These are phyloP conservation scores for Fusarium sp. DNA, from an alignment of 2,329 filamentous ascomycete species.

Conservation along the genomic window DNA sequence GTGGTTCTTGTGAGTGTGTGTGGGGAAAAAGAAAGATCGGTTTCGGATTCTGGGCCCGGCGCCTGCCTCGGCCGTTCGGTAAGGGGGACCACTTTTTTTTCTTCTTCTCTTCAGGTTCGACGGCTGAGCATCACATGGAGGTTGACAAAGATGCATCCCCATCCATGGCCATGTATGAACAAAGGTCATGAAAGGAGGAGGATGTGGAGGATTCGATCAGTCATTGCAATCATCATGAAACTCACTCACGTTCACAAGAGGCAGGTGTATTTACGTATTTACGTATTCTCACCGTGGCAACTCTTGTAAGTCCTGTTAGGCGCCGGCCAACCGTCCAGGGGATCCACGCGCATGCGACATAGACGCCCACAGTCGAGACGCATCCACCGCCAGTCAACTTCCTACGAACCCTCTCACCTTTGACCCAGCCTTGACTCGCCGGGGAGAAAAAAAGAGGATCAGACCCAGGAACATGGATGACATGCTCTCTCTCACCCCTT, in stretches of 20 bases:
- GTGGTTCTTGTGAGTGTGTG: slow-evolving; percentile 13
- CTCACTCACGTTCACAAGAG: neutral
- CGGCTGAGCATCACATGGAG: neutral
- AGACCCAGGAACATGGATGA: neutral
- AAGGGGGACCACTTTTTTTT: slow-evolving; percentile 24
- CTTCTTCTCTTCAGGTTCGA: neutral
- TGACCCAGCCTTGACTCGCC: slow-evolving; percentile 12
- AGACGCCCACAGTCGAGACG: slow-evolving; percentile 41
- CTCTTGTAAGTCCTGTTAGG: slow-evolving; percentile 18
- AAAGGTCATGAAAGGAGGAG: neutral
- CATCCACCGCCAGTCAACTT: slow-evolving; percentile 37
- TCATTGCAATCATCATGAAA: neutral
- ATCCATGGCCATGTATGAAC: neutral
- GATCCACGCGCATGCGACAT: slow-evolving; percentile 37
- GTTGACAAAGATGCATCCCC: neutral
- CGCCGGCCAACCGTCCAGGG: slow-evolving; percentile 14
- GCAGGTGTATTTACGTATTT: neutral
- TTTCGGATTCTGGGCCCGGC: slow-evolving; percentile 27
- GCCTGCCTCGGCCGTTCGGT: slow-evolving; percentile 20
- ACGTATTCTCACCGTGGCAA: neutral
- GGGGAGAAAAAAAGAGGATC: neutral
- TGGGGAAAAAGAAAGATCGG: slow-evolving; percentile 26
- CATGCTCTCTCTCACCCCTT: neutral
- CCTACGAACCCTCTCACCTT: slow-evolving; percentile 3
- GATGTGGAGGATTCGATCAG: neutral